Base-by-base conservation (phyloP, 495 filamentous ascomycete species). In the Penicillium silybi region DNA sequence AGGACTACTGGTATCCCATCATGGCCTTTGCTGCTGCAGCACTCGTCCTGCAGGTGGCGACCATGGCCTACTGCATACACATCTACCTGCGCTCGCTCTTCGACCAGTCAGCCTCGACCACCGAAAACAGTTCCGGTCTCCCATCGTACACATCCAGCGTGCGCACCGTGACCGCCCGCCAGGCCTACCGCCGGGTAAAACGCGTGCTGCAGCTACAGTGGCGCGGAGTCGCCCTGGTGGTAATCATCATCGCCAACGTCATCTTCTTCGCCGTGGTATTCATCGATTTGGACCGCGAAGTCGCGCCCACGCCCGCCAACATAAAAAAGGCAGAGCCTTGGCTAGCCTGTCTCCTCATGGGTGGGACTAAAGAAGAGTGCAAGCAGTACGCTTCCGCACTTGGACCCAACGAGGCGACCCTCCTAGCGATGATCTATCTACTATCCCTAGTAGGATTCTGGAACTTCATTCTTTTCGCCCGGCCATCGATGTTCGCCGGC, bases 131-230 rank as follows among this genome's bases (percentile, higher is more conserved):
- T 66, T 89, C 89, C 10, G 81, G 76, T 13, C 72, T 93, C 17
- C 90, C 87, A 5, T 90, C 90, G 1, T 91, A 95, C 68, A 78
- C 81, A 18, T 80, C 80, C 55, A 96, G 90, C 66, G 72, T 93
- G 38, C 84, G 85, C 61, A 92, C 89, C 29, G 80, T 91, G 54
- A 91, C 89, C 6, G 89, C 95, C 17, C 81, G 86, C 44, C 91
- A 93, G 60, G 91, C 93, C 19, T 96, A 95, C 58, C 83, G 86
- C 49, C 84, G 95, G 42, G 80, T 97, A 29, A 80, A 82, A 43
- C 84, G 90, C 51, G 90, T 97, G 40, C 77, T 97, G n/a, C 83
- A 85, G 63, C 78, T 98, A 3, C 93, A 98, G 68, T 98, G 93
- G 93, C 79, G 95, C 53, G 90, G 90, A 42, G 89, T 95, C 41